Conservation (phyloP, 73 alveolate species). For the Paramecium primaurelia region DNA sequence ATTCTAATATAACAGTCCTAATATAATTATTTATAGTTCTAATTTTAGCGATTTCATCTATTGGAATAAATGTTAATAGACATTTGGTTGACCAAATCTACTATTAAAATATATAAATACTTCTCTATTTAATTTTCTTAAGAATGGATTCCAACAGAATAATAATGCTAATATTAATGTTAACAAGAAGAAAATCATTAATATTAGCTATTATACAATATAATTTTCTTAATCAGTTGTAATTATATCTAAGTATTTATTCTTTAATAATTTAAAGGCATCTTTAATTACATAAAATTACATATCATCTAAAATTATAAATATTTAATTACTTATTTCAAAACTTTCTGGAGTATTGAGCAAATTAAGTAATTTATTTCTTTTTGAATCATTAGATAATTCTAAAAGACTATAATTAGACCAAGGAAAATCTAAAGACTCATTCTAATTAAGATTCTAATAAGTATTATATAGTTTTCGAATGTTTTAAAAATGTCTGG, state of each 20-base stretch:
- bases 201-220: not conserved
- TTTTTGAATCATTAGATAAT: not conserved
- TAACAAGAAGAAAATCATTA: slow-evolving; percentile 19
- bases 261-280: not conserved
- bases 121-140: slow-evolving; percentile 33
- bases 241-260: not conserved
- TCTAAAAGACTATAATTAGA: not conserved
- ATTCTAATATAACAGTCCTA: slow-evolving; percentile 46
- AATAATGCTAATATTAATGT: not conserved
- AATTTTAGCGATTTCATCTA: slow-evolving; percentile 53
- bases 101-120: not conserved
- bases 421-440: not conserved
- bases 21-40: slow-evolving; percentile 36
- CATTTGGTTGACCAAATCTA: slow-evolving; percentile 64
- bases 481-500: slow-evolving; percentile 12
- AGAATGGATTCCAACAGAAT: slow-evolving; percentile 53
- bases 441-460: not conserved
- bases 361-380: not conserved
- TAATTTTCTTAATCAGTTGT: not conserved
- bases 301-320: not conserved
- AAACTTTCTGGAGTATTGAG: not conserved
- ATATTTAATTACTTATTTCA: not conserved
- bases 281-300: not conserved
- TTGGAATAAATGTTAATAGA: slow-evolving; percentile 44
- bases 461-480: slow-evolving; percentile 10